A percentile compares a stretch with the other conserved stretches of the same genome.
Evolutionary conservation across 805 yeast species (phyloP).

Genomic region (Torulaspora quercuum): DNA sequence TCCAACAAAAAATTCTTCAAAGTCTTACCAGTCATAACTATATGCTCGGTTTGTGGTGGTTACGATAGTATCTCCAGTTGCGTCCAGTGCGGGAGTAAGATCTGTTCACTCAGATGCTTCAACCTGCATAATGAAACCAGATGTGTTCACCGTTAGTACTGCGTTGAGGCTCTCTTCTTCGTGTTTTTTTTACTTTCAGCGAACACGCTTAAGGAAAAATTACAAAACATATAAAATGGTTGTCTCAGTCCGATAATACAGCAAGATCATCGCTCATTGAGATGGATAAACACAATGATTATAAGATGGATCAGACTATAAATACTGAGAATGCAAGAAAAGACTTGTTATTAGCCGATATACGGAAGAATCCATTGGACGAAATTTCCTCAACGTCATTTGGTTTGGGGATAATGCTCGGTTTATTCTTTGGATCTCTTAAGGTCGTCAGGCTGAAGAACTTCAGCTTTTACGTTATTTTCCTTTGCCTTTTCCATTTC

Average conservation of each 20-base stretch:
- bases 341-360: too few species aligned
- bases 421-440: conserved; percentile 37
- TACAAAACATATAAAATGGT: too few species aligned
- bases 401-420: conserved; percentile 43
- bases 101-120: conserved; percentile 35
- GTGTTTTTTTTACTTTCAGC: conserved; percentile 2
- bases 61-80: conserved; percentile 35
- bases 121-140: conserved; percentile 36
- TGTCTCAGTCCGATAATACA: too few species aligned
- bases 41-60: conserved; percentile 38
- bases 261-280: too few species aligned
- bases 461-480: conserved; percentile 47
- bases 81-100: conserved; percentile 33
- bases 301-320: not conserved
- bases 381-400: conserved; percentile 45
- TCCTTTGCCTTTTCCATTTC: conserved; percentile 66
- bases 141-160: conserved; percentile 24
- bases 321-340: too few species aligned
- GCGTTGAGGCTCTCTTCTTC: not conserved
- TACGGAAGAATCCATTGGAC: conserved; percentile 42
- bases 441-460: conserved; percentile 34
- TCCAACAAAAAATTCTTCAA: conserved; percentile 35
- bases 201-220: not conserved
- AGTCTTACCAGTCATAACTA: conserved; percentile 34
- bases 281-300: conserved; percentile 1